Percentiles rank a stretch among this genome's conserved stretches.
These are phyloP conservation scores for Xylariaceae sp. DNA, from an alignment of 2,329 filamentous ascomycete species.

Conservation along the genomic window DNA sequence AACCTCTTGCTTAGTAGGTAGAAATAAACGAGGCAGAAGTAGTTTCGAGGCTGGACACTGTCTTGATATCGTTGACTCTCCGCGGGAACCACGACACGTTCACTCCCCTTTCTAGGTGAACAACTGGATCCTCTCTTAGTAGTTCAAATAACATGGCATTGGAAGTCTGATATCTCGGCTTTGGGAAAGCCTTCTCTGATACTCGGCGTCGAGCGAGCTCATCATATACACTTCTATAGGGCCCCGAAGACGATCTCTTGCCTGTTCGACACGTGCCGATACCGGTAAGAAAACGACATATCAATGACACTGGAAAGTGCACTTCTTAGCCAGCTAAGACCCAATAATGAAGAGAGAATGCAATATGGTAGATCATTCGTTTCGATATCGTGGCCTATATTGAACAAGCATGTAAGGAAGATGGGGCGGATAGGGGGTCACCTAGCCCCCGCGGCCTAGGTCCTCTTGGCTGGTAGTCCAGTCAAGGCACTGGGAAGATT, in stretches of 20 bases:
- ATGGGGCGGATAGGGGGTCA: not conserved
- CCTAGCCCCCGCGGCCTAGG: not conserved
- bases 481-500: not conserved
- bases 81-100: slow-evolving; percentile 1
- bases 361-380: slow-evolving; percentile 6
- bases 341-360: slow-evolving; percentile 14
- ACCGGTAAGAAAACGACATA: slow-evolving; percentile 2
- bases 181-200: too few relatives aligned
- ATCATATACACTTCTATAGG: slow-evolving; percentile 6
- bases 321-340: slow-evolving; percentile 4
- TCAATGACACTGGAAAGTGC: slow-evolving; percentile 8
- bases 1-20: not conserved
- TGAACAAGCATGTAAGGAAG: not conserved
- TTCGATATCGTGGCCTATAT: too few relatives aligned
- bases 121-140: slow-evolving; percentile 1
- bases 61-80: slow-evolving; percentile 2
- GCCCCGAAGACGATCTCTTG: not conserved
- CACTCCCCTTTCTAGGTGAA: slow-evolving; percentile 4
- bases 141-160: slow-evolving; percentile 12
- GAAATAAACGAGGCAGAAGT: slow-evolving; percentile 1
- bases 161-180: not conserved
- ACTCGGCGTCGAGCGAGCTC: not conserved
- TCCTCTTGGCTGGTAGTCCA: slow-evolving; percentile 1
- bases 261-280: slow-evolving; percentile 1
- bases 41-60: not conserved